Conservation (phyloP, 345 rosid genomes). For the Kernera saxatilis region DNA sequence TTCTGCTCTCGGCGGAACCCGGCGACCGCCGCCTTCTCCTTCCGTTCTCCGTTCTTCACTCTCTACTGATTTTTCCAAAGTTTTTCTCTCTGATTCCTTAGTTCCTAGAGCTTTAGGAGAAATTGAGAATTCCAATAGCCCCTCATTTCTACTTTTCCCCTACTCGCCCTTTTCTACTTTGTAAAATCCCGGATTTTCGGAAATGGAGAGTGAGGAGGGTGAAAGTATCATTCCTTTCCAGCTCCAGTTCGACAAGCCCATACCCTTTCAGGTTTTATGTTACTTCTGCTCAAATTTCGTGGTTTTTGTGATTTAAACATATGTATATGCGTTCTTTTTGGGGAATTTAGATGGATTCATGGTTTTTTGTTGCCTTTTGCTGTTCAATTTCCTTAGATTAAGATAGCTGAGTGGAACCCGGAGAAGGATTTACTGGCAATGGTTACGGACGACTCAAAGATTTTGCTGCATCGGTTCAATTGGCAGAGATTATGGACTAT, state of each 20-base stretch:
- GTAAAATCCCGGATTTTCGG: conserved; percentile 4
- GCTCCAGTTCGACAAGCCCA: conserved; percentile 79
- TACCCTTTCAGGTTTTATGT: conserved; percentile 65
- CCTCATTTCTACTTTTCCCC: not conserved
- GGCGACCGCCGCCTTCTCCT: conserved; percentile 10
- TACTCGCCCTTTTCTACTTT: not conserved
- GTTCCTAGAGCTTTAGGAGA: not conserved
- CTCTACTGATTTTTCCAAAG: not conserved
- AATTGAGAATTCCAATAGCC: not conserved
- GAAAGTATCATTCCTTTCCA: conserved; percentile 61
- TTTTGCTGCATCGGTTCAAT: conserved; percentile 74
- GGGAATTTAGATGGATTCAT: not conserved
- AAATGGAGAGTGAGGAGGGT: conserved; percentile 69
- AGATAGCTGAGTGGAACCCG: conserved; percentile 75
- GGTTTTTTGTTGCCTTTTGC: not conserved
- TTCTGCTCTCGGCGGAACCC: conserved; percentile 20
- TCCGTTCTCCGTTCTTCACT: not conserved
- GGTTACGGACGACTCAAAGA: conserved; percentile 74
- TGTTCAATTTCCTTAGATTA: conserved; percentile 35
- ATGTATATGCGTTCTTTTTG: not conserved
- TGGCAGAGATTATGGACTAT: conserved; percentile 92
- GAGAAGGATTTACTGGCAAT: conserved; percentile 86
- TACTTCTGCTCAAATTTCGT: not conserved
- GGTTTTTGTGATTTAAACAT: not conserved
- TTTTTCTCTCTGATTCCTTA: not conserved